Percentiles rank a stretch among this genome's conserved stretches.
These are phyloP conservation scores for Mallotus nudiflorus DNA, from an alignment of 345 rosid species.

Conservation along the genomic window DNA sequence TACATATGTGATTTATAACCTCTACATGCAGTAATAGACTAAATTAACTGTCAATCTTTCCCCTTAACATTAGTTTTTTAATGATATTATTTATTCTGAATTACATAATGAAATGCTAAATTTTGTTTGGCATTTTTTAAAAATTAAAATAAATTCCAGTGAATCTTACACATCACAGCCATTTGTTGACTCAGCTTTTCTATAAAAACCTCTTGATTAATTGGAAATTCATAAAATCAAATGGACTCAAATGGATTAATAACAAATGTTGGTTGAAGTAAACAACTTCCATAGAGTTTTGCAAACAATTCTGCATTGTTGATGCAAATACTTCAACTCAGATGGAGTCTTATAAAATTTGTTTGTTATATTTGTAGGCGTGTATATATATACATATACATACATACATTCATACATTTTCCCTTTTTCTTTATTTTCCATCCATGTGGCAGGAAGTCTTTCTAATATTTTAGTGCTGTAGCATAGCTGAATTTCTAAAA, in stretches of 20 bases:
- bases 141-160: not conserved
- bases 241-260: not conserved
- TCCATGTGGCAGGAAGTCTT: not conserved
- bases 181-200: not conserved
- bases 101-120: not conserved
- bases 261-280: not conserved
- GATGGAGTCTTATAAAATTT: too few species aligned
- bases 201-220: not conserved
- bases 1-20: not conserved
- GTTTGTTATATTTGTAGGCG: not conserved
- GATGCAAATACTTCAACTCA: not conserved
- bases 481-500: not conserved
- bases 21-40: not conserved
- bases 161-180: not conserved
- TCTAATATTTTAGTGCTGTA: not conserved
- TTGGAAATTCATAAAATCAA: not conserved
- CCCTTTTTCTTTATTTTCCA: not conserved
- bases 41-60: not conserved
- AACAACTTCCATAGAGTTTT: not conserved
- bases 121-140: not conserved
- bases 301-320: not conserved
- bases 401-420: not conserved
- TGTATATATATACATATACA: not conserved
- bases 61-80: not conserved
- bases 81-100: not conserved